Base-by-base conservation (phyloP, 2,329 filamentous ascomycete genomes). In the Emydomyces testavorans region DNA sequence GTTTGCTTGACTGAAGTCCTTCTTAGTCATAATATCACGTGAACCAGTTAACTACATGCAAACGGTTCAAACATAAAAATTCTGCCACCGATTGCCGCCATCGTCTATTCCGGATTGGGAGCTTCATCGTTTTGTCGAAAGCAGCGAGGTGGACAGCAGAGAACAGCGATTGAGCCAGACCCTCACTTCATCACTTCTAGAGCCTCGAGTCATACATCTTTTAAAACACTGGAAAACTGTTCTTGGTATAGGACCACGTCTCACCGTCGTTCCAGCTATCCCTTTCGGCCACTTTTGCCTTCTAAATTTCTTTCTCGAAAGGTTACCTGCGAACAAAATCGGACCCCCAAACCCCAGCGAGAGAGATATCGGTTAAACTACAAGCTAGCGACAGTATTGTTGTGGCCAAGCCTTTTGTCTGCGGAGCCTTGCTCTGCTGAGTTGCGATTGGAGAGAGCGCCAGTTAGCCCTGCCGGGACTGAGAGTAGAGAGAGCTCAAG, bases 401-500 rank as follows among this genome's bases (percentile, higher is more conserved):
- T n/a, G n/a, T n/a, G n/a, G n/a, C n/a, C n/a, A n/a, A n/a, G n/a
- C n/a, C n/a, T n/a, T n/a, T n/a, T n/a, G n/a, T n/a, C n/a, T 43
- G 28, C 34, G 18, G 2, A 32, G 16, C 20, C 6, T 32, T 28
- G 18, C 18, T 4, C 5, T 21, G 10, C 29, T 34, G 26, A 32
- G 28, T 13, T 37, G 15, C 43, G 21, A 28, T 15, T 38, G 23
- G 15, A 23, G 15, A 23, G 13, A 23, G 28, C 26, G 7, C 18
- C 32, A n/a, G n/a, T n/a, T n/a, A 32, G 35, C 32, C 24, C 35
- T 20, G 11, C 23, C 11, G 23, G 37, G 38, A 41, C 37, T 41
- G 6, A 32, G 20, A n/a, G n/a, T n/a, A n/a, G n/a, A n/a, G n/a
- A n/a, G n/a, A 24, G 26, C 31, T 54, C 73, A 84, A 75, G 55